A percentile compares a stretch with the other conserved stretches of the same genome.
phyloP scores from a whole-genome alignment of 805 yeast genomes.

The Lipomyces chichibuensis region DNA sequence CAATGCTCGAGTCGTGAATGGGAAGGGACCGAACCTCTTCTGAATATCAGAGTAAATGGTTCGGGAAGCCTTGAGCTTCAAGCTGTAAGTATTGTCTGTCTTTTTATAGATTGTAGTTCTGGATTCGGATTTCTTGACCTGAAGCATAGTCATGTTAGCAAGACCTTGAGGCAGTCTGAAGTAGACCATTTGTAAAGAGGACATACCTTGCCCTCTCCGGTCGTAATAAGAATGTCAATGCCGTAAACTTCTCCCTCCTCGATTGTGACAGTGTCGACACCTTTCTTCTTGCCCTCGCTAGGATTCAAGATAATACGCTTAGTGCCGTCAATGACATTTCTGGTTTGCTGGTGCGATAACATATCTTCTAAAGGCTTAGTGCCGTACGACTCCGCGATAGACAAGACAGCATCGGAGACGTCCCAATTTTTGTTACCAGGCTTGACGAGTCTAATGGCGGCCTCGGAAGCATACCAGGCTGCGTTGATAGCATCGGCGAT shows the following conservation, averaged over 20 bases:
- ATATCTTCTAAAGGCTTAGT: constrained; percentile 71
- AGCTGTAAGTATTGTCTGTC: constrained; percentile 62
- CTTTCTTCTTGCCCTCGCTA: constrained; percentile 62
- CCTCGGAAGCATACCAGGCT: constrained; percentile 78
- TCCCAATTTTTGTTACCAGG: constrained; percentile 75
- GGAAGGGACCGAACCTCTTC: constrained; percentile 67
- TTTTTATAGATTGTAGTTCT: constrained; percentile 73
- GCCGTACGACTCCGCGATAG: constrained; percentile 62
- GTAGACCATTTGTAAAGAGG: neutral
- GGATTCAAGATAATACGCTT: constrained; percentile 79
- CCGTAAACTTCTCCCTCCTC: constrained; percentile 80
- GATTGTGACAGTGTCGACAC: constrained; percentile 65
- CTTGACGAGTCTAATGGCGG: constrained; percentile 68
- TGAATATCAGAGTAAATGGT: constrained; percentile 67
- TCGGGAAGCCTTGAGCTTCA: constrained; percentile 73
- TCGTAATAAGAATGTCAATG: constrained; percentile 67
- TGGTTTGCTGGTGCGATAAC: constrained; percentile 71
- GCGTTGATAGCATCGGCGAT: constrained; percentile 71
- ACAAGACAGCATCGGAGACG: constrained; percentile 66
- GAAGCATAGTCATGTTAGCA: neutral
- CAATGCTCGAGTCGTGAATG: constrained; percentile 66
- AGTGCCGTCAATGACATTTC: constrained; percentile 70
- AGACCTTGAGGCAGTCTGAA: neutral
- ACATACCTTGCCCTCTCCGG: constrained; percentile 67
- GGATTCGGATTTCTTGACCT: constrained; percentile 53